Evolutionary conservation across 176 grass and related monocot genomes (phyloP), one percentile per base, ranked within the genome.

Genomic region (Bonia amplexicaulis): DNA sequence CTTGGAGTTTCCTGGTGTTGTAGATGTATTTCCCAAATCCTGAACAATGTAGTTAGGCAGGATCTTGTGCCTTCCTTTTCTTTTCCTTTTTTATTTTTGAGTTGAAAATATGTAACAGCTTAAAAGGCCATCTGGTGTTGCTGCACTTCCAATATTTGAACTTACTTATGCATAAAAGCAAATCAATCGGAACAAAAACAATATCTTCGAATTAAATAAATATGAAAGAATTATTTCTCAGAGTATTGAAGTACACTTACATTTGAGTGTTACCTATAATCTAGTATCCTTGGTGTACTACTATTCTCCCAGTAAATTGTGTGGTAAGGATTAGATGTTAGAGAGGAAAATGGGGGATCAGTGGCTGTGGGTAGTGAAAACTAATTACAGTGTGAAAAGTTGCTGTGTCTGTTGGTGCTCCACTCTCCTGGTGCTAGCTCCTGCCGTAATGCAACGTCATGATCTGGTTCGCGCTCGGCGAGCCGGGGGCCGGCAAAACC

Each of bases 371-470:
- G 74, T 15, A 68, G 69, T 89, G 68, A 86, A 79, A 85, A 82
- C 40, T 86, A 89, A 86, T 89, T 82, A 86, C 69, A 86, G 6
- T 88, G 78, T 85, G 83, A 74, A 83, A 85, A 69, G 54, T 83
- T 74, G 22, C 14, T 60, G 29, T 83, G 58, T 15, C 74, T 84
- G 80, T 69, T 66, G 57, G 23, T 73, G 84, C 54, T 48, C 17
- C n/a, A 1, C 66, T 78, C 80, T 87, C 41, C 74, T 83, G 42
- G 74, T 39, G 58, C 87, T 90, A 90, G 58, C 84, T 89, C 76
- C 90, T 89, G 84, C 83, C 83, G 11, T 92, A 92, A 53, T 86
- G 23, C 83, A 92, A 69, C 5, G 83, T 86, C 90, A 92, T 89
- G 15, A 92, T 40, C 71, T 92, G 87, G 12, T 82, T 79, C 3